Evolutionary conservation across 2,329 filamentous ascomycete species (phyloP), one percentile per base, ranked within the genome.

Genomic region (Fusarium falciforme): DNA sequence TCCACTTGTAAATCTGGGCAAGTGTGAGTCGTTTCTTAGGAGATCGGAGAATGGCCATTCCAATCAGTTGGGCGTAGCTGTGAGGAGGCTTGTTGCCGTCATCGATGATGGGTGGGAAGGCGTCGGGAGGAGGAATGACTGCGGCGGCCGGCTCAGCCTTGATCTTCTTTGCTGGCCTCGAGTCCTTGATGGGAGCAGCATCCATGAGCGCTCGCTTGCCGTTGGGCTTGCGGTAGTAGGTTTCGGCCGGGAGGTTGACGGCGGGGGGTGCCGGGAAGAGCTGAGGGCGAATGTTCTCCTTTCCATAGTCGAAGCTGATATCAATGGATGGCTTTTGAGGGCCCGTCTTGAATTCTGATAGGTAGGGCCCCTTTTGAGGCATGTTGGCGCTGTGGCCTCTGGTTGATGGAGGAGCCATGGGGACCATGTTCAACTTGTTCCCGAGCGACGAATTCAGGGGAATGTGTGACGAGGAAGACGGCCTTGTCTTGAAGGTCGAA

Each of bases 1-100:
- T 98, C 96, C 96, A 99, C 81, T 97, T 98, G 88, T 98, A 99
- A 77, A 99, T 99, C 82, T 98, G 95, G 29, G 95, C 92, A 20
- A 99, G 88, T 1, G 96, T 98, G 71, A 98, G 87, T 61, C 94
- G 93, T 69, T 95, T 92, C 70, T 92, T 91, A 14, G 93, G 92
- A 6, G 96, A 94, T 71, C 95, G 92, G 25, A 98, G 87, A 77
- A 99, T 98, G 61, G 96, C 95, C 95, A 98, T 98, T 80, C 94
- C 96, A 74, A 98, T 98, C 76, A 99, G 89, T 77, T 93, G 93
- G 22, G 96, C 96, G 81, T 99, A 99, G 84, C 95, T 98, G 83
- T 96, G 94, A 6, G 91, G 89, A 7, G 96, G 96, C 82, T 99
- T 98, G 64, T 88, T 87, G 77, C 95, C 96, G 80, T 98, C 94